Evolutionary conservation across 345 rosid genomes (phyloP).

Genomic region (Citrus sp.): DNA sequence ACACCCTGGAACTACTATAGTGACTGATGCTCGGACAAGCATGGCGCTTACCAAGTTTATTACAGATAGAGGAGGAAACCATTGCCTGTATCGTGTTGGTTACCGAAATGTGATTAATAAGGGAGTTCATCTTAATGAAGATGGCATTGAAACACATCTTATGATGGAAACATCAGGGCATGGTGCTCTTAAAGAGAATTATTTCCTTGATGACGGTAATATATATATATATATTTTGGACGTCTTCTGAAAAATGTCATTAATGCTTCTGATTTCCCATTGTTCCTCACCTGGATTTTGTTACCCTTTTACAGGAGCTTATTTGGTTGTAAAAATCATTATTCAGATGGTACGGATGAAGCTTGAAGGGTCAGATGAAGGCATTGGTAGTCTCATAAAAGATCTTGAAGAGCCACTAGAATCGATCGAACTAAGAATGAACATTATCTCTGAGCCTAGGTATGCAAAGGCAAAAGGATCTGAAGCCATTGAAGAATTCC

Average conservation of each 20-base stretch:
- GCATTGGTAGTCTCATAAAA: constrained; percentile 71
- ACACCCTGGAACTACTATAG: constrained; percentile 74
- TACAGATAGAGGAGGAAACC: constrained; percentile 69
- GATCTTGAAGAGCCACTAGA: constrained; percentile 78
- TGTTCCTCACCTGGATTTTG: not conserved
- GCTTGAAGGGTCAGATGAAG: constrained; percentile 56
- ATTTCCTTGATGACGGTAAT: constrained; percentile 86
- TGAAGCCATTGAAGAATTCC: constrained; percentile 75
- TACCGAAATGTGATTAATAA: constrained; percentile 90
- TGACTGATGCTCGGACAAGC: constrained; percentile 93
- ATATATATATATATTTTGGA: not conserved
- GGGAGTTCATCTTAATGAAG: constrained; percentile 71
- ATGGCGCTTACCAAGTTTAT: constrained; percentile 69
- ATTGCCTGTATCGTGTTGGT: constrained; percentile 88
- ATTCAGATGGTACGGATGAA: constrained; percentile 88
- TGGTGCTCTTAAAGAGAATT: constrained; percentile 90
- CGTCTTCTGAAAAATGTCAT: no score
- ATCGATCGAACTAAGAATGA: constrained; percentile 63
- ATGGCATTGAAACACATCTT: constrained; percentile 78
- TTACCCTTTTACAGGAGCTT: constrained; percentile 54
- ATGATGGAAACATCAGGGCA: constrained; percentile 99
- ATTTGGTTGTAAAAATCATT: constrained; percentile 88
- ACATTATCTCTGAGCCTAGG: constrained; percentile 63
- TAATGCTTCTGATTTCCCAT: not conserved
- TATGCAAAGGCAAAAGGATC: constrained; percentile 65